Base-by-base conservation (phyloP, 768 basidiomycete species). In the Clathrus columnatus region DNA sequence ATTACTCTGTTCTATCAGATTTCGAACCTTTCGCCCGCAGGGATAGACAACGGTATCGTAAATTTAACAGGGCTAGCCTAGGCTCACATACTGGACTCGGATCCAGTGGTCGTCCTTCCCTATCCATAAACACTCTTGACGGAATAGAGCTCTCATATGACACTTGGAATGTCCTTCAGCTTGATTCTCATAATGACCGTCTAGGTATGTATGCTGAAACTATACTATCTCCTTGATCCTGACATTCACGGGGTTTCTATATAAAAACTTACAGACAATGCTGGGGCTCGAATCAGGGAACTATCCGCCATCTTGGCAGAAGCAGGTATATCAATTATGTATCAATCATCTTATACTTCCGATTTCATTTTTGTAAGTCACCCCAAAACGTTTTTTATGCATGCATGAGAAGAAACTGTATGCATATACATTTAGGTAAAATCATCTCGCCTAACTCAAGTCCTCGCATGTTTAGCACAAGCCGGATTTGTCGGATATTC, bases 261-360 rank as follows among this genome's bases (percentile, higher is more conserved):
- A n/a, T n/a, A n/a, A n/a, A n/a, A n/a, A n/a, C 28, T 48, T 41
- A 2, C 60, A 85, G 84, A 83, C 64, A 81, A 77, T 58, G 81
- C 84, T 5, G 85, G 86, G 11, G 81, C 83, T 18, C 77, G 87
- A 46, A 81, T 89, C 0, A 79, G 82, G 58, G 85, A 89, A 63
- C 72, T 91, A 28, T 88, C 88, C 20, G 82, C 84, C 16, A 85
- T 83, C 28, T 71, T 91, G 18, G 85, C 86, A 10, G 82, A 80
- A 11, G 84, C 83, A 32, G 85, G 85, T 2, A 87, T 91, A 32
- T 86, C 84, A 28, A 90, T 91, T 48, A 71, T 90, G 14, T 91
- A 90, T 66, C 85, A 87, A 64, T 87, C 85, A 5, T 86, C 86
- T 2, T 89, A 90, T 66, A 82, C 80, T 78, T 83, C 85, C 61